Evolutionary conservation across 2,329 filamentous ascomycete species (phyloP).

Genomic region (Trichoderma arundinaceum): DNA sequence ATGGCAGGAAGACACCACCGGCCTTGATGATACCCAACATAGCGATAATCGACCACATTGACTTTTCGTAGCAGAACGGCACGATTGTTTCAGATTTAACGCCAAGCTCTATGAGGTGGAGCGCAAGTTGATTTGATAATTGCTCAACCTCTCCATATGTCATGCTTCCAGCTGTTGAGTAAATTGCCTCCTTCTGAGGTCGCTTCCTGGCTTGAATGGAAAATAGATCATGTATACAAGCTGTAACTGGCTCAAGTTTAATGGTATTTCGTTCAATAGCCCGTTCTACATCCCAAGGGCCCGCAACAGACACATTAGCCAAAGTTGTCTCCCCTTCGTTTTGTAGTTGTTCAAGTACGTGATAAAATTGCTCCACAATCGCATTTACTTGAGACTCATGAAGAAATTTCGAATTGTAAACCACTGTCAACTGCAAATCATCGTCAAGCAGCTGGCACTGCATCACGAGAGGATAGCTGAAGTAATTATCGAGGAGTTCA

Average conservation of each 20-base stretch:
- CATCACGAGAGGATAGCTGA: slow-evolving; percentile 22
- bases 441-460: slow-evolving; percentile 9
- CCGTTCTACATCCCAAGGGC: slow-evolving; percentile 18
- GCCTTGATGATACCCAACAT: slow-evolving; percentile 39
- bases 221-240: slow-evolving; percentile 12
- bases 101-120: slow-evolving; percentile 32
- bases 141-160: slow-evolving; percentile 15
- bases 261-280: not conserved
- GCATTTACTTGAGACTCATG: not conserved
- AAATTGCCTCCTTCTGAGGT: slow-evolving; percentile 27
- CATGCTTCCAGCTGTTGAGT: slow-evolving; percentile 16
- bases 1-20: slow-evolving; percentile 38
- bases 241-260: not conserved
- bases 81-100: slow-evolving; percentile 37
- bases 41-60: slow-evolving; percentile 34
- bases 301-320: not conserved
- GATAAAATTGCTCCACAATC: slow-evolving; percentile 17
- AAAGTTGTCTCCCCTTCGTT: not conserved
- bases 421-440: not conserved
- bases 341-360: slow-evolving; percentile 17
- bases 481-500: not conserved
- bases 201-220: not conserved
- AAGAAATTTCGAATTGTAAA: slow-evolving; percentile 3
- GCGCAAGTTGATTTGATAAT: slow-evolving; percentile 1
- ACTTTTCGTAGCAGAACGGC: slow-evolving; percentile 34